Base-by-base conservation (phyloP, 495 filamentous ascomycete genomes). In the Penicillium pulvis region DNA sequence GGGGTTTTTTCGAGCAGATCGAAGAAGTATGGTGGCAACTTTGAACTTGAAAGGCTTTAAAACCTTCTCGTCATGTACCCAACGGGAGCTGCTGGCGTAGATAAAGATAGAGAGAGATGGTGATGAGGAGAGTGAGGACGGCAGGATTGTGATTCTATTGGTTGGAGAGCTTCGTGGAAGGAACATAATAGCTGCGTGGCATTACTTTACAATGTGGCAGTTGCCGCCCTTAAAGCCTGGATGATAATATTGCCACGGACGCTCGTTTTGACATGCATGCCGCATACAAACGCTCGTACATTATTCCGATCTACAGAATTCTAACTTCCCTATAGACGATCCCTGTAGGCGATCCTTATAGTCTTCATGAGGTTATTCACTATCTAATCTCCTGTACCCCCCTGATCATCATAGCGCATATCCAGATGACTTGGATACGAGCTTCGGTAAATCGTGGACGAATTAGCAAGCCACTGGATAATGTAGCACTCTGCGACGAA, bases 111-210 rank as follows among this genome's bases (percentile, higher is more conserved):
- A n/a, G 28, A 28, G 9, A 50, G 14, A 17, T 41, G 39, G 14
- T 41, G 39, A 41, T 41, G 55, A 45, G 61, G 46, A 51, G 61
- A 57, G 60, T 64, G 55, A 67, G 42, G 62, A 65, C 33, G 47
- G 52, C 26, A 28, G 43, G 26, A 28, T 19, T 39, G 17, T 24
- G 11, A 28, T 47, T 23, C 60, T 17, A 63, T 66, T 66, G 64
- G 64, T 26, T 12, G 50, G 20, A 12, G 17, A 52, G 54, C 56
- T 66, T 47, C 63, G 60, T 66, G 60, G 51, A 20, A 23, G 12
- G 30, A 35, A 41, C 5, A 23, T 8, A 11, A 14, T 10, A 24
- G 0, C 5, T 5, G 4, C 33, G 30, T 52, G 50, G 28, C 33
- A 36, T 36, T 12, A 36, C 20, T 20, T 52, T 17, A 11, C 33